A percentile compares a stretch with the other conserved stretches of the same genome.
Conservation (phyloP, 257 asterid genomes). For the Solanum etuberosum region DNA sequence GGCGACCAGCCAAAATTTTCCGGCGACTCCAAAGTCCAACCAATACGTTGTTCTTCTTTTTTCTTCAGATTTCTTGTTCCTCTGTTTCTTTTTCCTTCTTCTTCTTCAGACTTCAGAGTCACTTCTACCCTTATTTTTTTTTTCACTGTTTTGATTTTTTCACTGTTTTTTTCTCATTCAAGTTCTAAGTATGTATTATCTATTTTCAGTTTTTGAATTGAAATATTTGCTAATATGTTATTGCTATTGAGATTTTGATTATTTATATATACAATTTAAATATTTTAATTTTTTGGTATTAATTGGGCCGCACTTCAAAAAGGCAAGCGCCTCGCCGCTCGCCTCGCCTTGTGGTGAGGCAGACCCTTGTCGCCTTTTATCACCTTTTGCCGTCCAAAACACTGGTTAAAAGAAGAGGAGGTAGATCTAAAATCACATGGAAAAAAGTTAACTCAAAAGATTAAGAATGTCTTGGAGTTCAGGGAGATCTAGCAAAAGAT, state of each 20-base stretch:
- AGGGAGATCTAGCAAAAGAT: neutral
- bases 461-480: neutral
- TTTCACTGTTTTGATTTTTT: no score
- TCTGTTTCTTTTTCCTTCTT: neutral
- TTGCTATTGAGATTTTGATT: neutral
- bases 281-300: neutral
- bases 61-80: no score
- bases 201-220: neutral
- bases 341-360: neutral
- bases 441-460: neutral
- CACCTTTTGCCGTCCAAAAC: neutral
- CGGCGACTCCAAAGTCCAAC: neutral
- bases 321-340: neutral
- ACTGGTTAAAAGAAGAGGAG: neutral
- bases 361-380: neutral
- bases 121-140: neutral
- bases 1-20: neutral
- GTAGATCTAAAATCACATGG: neutral
- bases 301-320: neutral
- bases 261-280: no score
- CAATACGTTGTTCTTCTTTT: neutral
- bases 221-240: neutral
- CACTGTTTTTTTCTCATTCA: neutral
- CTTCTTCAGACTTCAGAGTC: neutral
- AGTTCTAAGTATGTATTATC: neutral